phyloP scores from a whole-genome alignment of 768 basidiomycete genomes.

The Russula foetens region DNA sequence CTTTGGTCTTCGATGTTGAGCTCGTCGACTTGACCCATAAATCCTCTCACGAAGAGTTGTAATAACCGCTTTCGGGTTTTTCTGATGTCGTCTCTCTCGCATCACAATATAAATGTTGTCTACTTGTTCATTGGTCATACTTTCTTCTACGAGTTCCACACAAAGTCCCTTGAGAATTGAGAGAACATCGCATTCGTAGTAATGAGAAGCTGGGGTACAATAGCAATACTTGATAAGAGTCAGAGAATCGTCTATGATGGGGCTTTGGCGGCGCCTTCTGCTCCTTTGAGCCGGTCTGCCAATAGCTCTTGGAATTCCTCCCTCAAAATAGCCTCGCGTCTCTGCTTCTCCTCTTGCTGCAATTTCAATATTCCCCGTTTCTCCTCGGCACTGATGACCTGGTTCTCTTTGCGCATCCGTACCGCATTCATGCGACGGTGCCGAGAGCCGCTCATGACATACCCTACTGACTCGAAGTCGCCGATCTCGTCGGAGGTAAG shows the following conservation, averaged over 20 bases:
- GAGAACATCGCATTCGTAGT: background rate
- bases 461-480: constrained; percentile 79
- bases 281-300: constrained; percentile 59
- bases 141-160: background rate
- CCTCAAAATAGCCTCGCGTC: constrained; percentile 81
- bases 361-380: constrained; percentile 92
- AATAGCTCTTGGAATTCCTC: constrained; percentile 88
- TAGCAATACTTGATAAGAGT: background rate
- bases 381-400: constrained; percentile 98
- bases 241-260: constrained; percentile 5
- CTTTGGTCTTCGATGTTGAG: constrained; percentile 83
- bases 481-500: constrained; percentile 84
- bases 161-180: background rate
- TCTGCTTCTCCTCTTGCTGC: constrained; percentile 88
- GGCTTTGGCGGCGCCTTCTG: constrained; percentile 23
- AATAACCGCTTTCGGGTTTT: background rate
- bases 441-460: constrained; percentile 95
- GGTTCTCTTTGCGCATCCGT: constrained; percentile 98
- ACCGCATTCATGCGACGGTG: constrained; percentile 99
- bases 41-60: constrained; percentile 45
- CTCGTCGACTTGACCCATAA: constrained; percentile 53
- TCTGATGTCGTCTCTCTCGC: background rate
- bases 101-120: background rate
- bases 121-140: background rate
- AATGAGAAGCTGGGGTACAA: background rate